Percentiles rank a stretch among this genome's conserved stretches.
phyloP scores from a whole-genome alignment of 1,284 basidiomycete species.

The Cutaneotrichosporon sp. region DNA sequence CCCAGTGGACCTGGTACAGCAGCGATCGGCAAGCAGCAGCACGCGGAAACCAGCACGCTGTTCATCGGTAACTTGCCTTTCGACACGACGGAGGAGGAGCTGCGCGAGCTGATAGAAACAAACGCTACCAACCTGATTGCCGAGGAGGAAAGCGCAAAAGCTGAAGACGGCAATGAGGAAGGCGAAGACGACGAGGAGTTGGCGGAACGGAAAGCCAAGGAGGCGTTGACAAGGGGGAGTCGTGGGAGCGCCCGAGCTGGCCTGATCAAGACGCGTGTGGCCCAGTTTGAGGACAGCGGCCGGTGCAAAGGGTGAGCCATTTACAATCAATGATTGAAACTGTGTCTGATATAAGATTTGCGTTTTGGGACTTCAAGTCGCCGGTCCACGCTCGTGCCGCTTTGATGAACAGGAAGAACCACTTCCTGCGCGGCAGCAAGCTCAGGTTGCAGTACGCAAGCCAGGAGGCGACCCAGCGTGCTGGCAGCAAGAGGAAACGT shows the following conservation, averaged over 20 bases:
- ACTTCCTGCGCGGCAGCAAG: conserved; percentile 68
- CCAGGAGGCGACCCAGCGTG: conserved; percentile 37
- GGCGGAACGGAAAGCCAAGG: conserved; percentile 33
- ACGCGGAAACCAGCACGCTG: conserved; percentile 38
- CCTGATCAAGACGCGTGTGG: conserved; percentile 84
- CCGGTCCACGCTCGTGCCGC: conserved; percentile 73
- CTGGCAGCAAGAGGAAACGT: conserved; percentile 13
- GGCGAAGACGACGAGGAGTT: conserved; percentile 32
- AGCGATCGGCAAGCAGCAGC: conserved; percentile 43
- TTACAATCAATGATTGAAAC: background rate
- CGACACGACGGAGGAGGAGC: conserved; percentile 70
- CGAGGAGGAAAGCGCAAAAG: conserved; percentile 15
- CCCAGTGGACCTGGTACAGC: conserved; percentile 27
- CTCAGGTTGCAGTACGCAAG: conserved; percentile 42
- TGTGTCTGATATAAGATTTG: conserved; percentile 60
- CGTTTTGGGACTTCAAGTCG: conserved; percentile 86
- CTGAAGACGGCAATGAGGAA: conserved; percentile 21
- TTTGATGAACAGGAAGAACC: conserved; percentile 78
- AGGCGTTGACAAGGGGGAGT: conserved; percentile 22
- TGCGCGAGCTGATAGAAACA: conserved; percentile 52
- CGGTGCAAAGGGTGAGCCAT: conserved; percentile 82
- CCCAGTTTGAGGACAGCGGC: conserved; percentile 91
- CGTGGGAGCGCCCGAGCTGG: conserved; percentile 55
- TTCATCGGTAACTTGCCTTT: conserved; percentile 54
- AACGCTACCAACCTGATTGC: conserved; percentile 55